These are phyloP conservation scores for Microbotryum silenes-acaulis DNA, from an alignment of 1,284 basidiomycete genomes.

Conservation along the genomic window DNA sequence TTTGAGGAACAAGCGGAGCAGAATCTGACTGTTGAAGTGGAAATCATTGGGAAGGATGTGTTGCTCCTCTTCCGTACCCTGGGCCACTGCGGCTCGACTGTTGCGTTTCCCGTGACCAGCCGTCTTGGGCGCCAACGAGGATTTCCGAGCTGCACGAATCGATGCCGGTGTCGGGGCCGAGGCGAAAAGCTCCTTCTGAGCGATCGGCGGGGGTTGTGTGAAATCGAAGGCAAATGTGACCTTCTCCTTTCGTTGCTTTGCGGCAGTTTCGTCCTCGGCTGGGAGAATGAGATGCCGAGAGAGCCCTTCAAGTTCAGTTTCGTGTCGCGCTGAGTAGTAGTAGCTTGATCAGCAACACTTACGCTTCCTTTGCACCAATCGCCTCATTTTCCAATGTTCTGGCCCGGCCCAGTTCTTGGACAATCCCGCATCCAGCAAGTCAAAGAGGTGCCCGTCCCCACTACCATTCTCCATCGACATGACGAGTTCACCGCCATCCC, in stretches of 20 bases:
- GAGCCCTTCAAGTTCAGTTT: neutral
- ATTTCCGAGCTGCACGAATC: slow-evolving; percentile 43
- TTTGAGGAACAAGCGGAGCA: slow-evolving; percentile 89
- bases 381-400: slow-evolving; percentile 89
- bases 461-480: slow-evolving; percentile 71
- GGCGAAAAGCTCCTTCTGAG: slow-evolving; percentile 71
- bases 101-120: slow-evolving; percentile 31
- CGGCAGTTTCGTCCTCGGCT: slow-evolving; percentile 1
- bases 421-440: slow-evolving; percentile 78
- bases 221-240: slow-evolving; percentile 87
- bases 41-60: slow-evolving; percentile 90
- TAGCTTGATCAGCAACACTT: slow-evolving; percentile 30
- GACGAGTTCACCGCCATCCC: slow-evolving; percentile 59
- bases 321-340: slow-evolving; percentile 12
- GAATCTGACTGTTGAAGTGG: slow-evolving; percentile 85
- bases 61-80: slow-evolving; percentile 53
- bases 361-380: slow-evolving; percentile 26
- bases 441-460: slow-evolving; percentile 62
- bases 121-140: slow-evolving; percentile 21
- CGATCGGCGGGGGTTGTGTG: slow-evolving; percentile 50
- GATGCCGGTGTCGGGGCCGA: slow-evolving; percentile 59
- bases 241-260: slow-evolving; percentile 53
- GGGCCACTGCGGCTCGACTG: slow-evolving; percentile 21
- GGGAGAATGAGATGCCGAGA: neutral
- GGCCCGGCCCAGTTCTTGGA: slow-evolving; percentile 97